A percentile compares a stretch with the other conserved stretches of the same genome.
Evolutionary conservation across 176 grass and related monocot genomes (phyloP).

Genomic region (Carex parvula): DNA sequence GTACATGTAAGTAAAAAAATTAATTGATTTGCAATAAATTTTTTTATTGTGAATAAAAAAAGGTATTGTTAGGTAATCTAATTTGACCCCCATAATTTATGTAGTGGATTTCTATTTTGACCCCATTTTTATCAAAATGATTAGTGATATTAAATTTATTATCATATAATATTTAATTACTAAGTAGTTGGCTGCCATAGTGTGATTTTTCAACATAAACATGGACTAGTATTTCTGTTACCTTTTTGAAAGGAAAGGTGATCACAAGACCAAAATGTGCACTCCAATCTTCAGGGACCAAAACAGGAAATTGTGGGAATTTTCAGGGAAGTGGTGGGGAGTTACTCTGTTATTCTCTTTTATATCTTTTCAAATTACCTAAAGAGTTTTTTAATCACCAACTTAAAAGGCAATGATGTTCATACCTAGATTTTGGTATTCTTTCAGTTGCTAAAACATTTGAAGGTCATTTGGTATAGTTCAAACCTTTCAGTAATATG

Average conservation of each 20-base stretch:
- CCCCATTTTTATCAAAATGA: too few relatives aligned
- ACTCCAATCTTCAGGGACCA: neutral
- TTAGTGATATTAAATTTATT: too few relatives aligned
- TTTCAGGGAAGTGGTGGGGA: neutral
- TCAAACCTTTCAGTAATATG: neutral
- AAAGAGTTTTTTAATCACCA: neutral
- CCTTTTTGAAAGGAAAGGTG: neutral
- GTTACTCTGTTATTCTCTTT: neutral
- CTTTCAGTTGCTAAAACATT: neutral
- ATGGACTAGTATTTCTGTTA: too few relatives aligned
- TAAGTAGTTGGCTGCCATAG: too few relatives aligned
- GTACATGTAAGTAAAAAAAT: too few relatives aligned
- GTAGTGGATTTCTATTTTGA: too few relatives aligned
- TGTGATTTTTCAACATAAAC: too few relatives aligned
- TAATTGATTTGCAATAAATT: too few relatives aligned
- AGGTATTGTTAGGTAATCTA: too few relatives aligned
- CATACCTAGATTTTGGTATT: neutral
- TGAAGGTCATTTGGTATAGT: neutral
- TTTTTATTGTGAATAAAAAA: too few relatives aligned
- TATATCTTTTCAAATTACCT: neutral
- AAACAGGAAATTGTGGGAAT: neutral
- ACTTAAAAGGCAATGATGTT: neutral
- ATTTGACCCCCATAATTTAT: too few relatives aligned
- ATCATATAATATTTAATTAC: too few relatives aligned
- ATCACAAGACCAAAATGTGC: neutral